Conservation (phyloP, 176 grass and related monocot species). For the Phoenix roebelenii region DNA sequence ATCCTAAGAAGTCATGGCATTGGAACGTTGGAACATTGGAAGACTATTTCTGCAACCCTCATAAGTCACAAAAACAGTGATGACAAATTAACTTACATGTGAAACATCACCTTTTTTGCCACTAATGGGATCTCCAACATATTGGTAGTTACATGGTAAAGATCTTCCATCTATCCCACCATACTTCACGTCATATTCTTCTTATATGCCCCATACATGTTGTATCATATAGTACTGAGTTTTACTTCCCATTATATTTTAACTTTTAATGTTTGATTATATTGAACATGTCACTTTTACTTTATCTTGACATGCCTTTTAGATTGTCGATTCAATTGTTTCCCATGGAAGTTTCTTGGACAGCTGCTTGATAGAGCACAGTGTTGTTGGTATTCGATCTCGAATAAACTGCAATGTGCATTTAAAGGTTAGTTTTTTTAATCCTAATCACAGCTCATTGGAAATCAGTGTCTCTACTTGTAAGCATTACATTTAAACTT, state of each 20-base stretch:
- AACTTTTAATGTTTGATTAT: background rate
- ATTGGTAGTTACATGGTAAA: too few species aligned
- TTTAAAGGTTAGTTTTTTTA: conserved; percentile 45
- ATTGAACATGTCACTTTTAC: conserved; percentile 3
- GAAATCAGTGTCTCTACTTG: background rate
- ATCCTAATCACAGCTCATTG: too few species aligned
- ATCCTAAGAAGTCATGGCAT: too few species aligned
- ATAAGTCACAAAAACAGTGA: too few species aligned
- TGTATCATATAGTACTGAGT: background rate
- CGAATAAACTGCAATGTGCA: conserved; percentile 56
- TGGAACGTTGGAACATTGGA: too few species aligned
- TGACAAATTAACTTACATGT: too few species aligned
- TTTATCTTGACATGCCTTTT: conserved; percentile 5
- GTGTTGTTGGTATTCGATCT: conserved; percentile 72
- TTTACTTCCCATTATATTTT: conserved; percentile 3
- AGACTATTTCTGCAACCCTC: too few species aligned
- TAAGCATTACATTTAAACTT: background rate
- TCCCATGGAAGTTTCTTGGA: conserved; percentile 89
- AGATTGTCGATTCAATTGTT: conserved; percentile 81
- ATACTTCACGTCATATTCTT: too few species aligned
- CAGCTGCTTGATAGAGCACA: conserved; percentile 60
- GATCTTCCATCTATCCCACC: too few species aligned
- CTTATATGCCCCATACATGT: background rate
- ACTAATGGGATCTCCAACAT: too few species aligned
- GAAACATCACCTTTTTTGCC: too few species aligned